Base-by-base conservation (phyloP, 495 filamentous ascomycete species). In the Niebla homalea region DNA sequence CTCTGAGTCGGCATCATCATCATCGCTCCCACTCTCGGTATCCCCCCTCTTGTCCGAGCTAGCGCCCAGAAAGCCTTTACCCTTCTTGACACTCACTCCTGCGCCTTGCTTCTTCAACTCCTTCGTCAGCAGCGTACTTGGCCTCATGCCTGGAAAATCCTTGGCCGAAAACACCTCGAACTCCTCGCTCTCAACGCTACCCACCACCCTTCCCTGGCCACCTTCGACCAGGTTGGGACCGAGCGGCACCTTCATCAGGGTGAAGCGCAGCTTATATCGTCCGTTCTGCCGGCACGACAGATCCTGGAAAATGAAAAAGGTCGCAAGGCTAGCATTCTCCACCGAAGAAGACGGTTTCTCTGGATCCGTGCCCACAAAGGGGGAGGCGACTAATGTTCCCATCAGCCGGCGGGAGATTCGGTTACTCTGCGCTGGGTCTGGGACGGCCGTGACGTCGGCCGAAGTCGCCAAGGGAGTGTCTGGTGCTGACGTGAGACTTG, bases 141-240 rank as follows among this genome's bases (percentile, higher is more conserved):
- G 79, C 48, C 79, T 71, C 92, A 97, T 95, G 7, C 92, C 90
- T 0, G 87, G 87, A 55, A 97, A 97, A 63, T 96, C 90, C 62
- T 96, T 96, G n/a, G 90, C 88, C 18, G 87, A 87, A 63, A 82
- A 95, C 19, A 96, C 92, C 20, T 81, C 80, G 61, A 97, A 96
- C 15, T 48, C 46, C 12, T 62, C 55, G 43, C 56, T 61, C 19
- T 58, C 56, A 25, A 61, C 48, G 16, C 26, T 49, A 11, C 53
- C 50, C n/a, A 50, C 39, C 15, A 58, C 51, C 16, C 43, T 57
- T 2, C 52, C 46, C 46, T 26, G 46, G 26, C 40, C 45, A 16
- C 50, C 54, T 32, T 49, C 39, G 5, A 36, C 22, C 54, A 62
- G 57, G 26, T 46, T 50, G n/a, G 26, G 60, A 10, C 79, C 79